Conservation (phyloP, 225 moss, liverwort and hornwort species). For the Sphagnum tenellum region DNA sequence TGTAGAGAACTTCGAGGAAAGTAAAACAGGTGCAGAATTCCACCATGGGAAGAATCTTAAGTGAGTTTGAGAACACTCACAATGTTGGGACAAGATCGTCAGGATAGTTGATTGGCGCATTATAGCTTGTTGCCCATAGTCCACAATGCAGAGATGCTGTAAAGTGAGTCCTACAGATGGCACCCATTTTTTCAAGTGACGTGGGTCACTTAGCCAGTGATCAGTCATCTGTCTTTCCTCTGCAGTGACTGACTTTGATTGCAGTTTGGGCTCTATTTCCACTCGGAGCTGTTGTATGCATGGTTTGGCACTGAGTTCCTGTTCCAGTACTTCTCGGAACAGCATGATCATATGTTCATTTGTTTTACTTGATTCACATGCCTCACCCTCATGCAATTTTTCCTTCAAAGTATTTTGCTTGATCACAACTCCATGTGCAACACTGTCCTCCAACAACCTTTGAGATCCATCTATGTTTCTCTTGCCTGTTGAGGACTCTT, state of each 20-base stretch:
- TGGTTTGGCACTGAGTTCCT: background rate
- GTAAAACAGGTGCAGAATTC: too few species aligned
- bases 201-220: constrained; percentile 30
- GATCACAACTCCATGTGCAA: constrained; percentile 1
- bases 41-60: too few species aligned
- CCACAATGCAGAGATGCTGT: constrained; percentile 28
- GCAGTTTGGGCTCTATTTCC: constrained; percentile 24
- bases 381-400: too few species aligned
- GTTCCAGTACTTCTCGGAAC: constrained; percentile 6
- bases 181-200: constrained; percentile 18
- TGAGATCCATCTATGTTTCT: background rate
- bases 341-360: too few species aligned
- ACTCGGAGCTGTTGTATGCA: constrained; percentile 21
- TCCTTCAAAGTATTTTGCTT: too few species aligned
- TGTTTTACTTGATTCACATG: too few species aligned
- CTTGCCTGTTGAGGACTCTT: background rate
- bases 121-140: constrained; percentile 49
- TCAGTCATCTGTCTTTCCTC: constrained; percentile 23
- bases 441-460: constrained; percentile 1
- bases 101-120: constrained; percentile 26
- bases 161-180: background rate
- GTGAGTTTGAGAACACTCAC: constrained; percentile 13
- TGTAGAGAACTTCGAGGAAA: too few species aligned
- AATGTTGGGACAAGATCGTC: constrained; percentile 13
- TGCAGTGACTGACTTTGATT: constrained; percentile 19